Evolutionary conservation across 139 green algal genomes (phyloP).

Genomic region (Spirogloea muscicola): DNA sequence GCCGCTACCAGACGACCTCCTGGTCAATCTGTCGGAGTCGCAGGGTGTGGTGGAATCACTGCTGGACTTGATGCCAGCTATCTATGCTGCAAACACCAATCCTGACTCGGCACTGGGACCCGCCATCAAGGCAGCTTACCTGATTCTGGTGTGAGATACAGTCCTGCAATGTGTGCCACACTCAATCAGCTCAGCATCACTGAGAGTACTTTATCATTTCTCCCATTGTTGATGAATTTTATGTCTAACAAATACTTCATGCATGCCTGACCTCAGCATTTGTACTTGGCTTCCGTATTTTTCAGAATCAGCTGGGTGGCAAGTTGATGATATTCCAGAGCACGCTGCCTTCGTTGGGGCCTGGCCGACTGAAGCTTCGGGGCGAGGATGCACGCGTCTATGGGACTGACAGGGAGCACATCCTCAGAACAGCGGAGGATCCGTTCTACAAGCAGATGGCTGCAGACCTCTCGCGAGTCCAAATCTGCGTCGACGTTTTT

Average conservation of each 20-base stretch:
- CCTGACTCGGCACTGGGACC: slow-evolving; percentile 80
- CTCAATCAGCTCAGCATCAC: no score
- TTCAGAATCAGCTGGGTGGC: slow-evolving; percentile 76
- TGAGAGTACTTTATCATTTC: no score
- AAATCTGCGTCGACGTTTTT: slow-evolving; percentile 75
- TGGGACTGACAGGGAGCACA: slow-evolving; percentile 61
- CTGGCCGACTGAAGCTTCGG: slow-evolving; percentile 39
- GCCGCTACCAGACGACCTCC: slow-evolving; percentile 82
- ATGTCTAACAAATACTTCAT: no score
- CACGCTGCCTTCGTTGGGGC: slow-evolving; percentile 65
- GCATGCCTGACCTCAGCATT: no score
- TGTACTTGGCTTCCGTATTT: no score
- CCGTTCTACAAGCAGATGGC: slow-evolving; percentile 95
- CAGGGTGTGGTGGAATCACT: slow-evolving; percentile 72
- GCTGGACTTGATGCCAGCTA: slow-evolving; percentile 74
- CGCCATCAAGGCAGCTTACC: slow-evolving; percentile 85
- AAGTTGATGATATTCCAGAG: slow-evolving; percentile 94
- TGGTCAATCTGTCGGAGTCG: slow-evolving; percentile 85
- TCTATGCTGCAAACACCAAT: slow-evolving; percentile 56
- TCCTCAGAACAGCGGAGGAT: slow-evolving; percentile 80
- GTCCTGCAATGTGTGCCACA: no score
- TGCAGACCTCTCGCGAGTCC: slow-evolving; percentile 71
- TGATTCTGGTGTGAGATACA: slow-evolving; percentile 78
- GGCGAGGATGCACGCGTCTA: slow-evolving; percentile 43
- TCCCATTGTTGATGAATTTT: no score